Conservation (phyloP, 441 rosid genomes). For the Brassica hybrid region DNA sequence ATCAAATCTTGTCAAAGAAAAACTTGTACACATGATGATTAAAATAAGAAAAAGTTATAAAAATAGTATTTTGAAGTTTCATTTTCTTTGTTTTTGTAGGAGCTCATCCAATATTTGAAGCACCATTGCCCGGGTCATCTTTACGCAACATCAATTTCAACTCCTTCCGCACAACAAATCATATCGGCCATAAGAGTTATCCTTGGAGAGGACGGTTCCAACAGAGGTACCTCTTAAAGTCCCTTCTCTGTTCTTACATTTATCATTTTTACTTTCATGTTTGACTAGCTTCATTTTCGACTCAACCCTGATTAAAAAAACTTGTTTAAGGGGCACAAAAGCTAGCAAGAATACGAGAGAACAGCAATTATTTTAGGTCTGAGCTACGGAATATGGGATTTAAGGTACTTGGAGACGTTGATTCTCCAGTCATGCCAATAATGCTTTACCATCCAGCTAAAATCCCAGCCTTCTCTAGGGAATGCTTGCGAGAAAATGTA, state of each 20-base stretch:
- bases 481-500: constrained; percentile 77
- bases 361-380: constrained; percentile 86
- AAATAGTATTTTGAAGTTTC: not conserved
- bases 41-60: too few species aligned
- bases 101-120: constrained; percentile 72
- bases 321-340: constrained; percentile 70
- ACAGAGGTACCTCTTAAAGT: constrained; percentile 57
- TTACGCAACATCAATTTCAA: constrained; percentile 86
- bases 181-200: constrained; percentile 80
- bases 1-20: not conserved
- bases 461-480: constrained; percentile 88
- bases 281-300: not conserved
- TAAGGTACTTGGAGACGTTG: constrained; percentile 90
- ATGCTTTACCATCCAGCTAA: constrained; percentile 95
- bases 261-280: not conserved
- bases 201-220: constrained; percentile 89
- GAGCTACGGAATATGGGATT: constrained; percentile 90
- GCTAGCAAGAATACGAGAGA: constrained; percentile 80
- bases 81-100: constrained; percentile 45
- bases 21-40: not conserved
- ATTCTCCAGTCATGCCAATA: constrained; percentile 91
- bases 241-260: too few species aligned
- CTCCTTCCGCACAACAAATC: constrained; percentile 87
- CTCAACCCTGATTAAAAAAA: not conserved
- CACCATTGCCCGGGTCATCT: constrained; percentile 80